Base-by-base conservation (phyloP, 164 flowering plant genomes). In the Aristolochia fimbriata region DNA sequence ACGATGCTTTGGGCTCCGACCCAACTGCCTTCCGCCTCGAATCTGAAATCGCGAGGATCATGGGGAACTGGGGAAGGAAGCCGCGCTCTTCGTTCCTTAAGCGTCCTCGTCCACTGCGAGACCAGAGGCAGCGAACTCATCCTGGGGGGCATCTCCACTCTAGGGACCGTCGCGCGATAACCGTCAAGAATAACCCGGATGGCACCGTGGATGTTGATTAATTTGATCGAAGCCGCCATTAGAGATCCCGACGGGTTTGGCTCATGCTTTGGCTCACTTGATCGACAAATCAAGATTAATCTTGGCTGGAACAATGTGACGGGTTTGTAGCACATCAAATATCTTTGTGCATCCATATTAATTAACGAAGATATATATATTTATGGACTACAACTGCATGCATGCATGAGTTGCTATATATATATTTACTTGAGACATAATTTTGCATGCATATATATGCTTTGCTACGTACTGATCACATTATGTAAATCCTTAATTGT, bases 51-150 rank as follows among this genome's bases (percentile, higher is more conserved):
- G 91, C 90, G 3, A 77, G 57, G 53, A 80, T 85, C 58, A 76
- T n/a, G n/a, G n/a, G n/a, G n/a, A n/a, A n/a, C n/a, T 67, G 73
- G 89, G 98, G 46, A 92, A 89, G 58, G 96, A 92, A 63, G 96
- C 96, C 5, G 96, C 77, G 19, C 66, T 89, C 0, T 92, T 89
- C 66, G 96, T 92, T 61, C 96, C 98, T 15, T 89, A 8, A 79
- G 91, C 65, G 93, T 92, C 30, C 86, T 92, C 57, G 88, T 81
- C 16, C 98, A 92, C 55, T 92, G 96, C 73, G 83, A 92, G 15
- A 66, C 82, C 41, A 78, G 96, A 68, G 96, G 91, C 31, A 87
- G 96, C 73, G 96, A 88, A 72, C 89, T 87, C 24, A 88, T 92
- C 67, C 83, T 92, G 68, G 98, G 98, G 21, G 96, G 96, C 24